A percentile compares a stretch with the other conserved stretches of the same genome.
Evolutionary conservation across 139 green algal genomes (phyloP).

Genomic region (Coelastrella sp.): DNA sequence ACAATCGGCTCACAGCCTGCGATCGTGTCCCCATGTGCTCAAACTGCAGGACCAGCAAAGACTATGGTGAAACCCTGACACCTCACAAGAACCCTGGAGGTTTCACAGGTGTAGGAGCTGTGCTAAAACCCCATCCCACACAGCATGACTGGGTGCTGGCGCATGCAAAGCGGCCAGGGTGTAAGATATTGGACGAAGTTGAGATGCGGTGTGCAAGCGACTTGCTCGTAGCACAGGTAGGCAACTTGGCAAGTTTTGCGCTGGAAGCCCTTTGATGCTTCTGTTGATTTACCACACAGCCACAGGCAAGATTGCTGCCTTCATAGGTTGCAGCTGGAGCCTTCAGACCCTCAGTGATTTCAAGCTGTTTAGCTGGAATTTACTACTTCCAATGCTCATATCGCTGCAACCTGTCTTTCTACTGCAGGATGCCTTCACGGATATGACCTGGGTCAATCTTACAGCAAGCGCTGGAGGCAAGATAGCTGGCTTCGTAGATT

Average conservation of each 20-base stretch:
- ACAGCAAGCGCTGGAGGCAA: constrained; percentile 76
- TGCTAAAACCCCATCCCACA: background rate
- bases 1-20: no score
- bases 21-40: no score
- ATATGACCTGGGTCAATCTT: constrained; percentile 84
- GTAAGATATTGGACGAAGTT: constrained; percentile 51
- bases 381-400: no score
- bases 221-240: constrained; percentile 77
- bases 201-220: constrained; percentile 74
- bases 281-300: no score
- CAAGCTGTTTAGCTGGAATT: no score
- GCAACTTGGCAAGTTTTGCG: no score
- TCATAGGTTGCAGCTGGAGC: no score
- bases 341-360: no score
- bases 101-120: constrained; percentile 22
- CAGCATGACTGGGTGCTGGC: constrained; percentile 64
- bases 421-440: constrained; percentile 33
- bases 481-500: constrained; percentile 92
- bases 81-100: constrained; percentile 27
- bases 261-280: no score
- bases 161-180: constrained; percentile 60
- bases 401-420: no score
- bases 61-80: constrained; percentile 53
- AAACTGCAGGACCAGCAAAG: constrained; percentile 49
- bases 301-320: no score